A percentile compares a stretch with the other conserved stretches of the same genome.
Evolutionary conservation across 306 rosid species (phyloP).

Genomic region (Vicia faba): DNA sequence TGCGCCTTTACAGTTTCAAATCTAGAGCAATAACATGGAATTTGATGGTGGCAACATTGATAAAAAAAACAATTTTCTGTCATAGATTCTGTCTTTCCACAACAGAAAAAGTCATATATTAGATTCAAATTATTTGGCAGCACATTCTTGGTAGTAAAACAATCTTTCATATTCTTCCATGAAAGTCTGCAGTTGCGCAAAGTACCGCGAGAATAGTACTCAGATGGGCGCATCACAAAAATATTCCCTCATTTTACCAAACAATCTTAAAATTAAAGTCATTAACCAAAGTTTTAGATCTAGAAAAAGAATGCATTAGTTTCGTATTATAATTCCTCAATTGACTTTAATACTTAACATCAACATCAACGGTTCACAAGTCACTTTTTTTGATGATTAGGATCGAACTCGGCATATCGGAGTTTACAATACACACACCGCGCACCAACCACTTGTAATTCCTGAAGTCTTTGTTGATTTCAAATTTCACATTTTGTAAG

Average conservation of each 20-base stretch:
- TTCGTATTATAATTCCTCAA: conserved; percentile 38
- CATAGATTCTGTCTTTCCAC: conserved; percentile 31
- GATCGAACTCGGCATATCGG: background rate
- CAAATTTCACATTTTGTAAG: conserved; percentile 43
- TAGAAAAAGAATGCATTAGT: conserved; percentile 34
- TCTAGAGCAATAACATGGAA: conserved; percentile 18
- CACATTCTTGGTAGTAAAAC: conserved; percentile 29
- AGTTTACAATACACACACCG: background rate
- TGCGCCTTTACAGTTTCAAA: conserved; percentile 31
- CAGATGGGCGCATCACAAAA: background rate
- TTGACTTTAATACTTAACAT: conserved; percentile 42
- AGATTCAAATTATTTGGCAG: conserved; percentile 34
- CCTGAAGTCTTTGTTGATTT: conserved; percentile 33
- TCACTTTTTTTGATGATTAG: conserved; percentile 16
- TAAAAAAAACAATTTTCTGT: conserved; percentile 16
- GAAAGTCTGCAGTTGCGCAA: background rate
- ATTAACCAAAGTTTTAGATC: conserved; percentile 33
- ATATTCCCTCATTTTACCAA: conserved; percentile 23
- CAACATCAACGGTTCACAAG: conserved; percentile 38
- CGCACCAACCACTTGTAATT: background rate
- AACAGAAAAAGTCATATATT: conserved; percentile 34
- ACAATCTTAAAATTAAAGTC: conserved; percentile 25
- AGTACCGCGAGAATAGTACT: background rate
- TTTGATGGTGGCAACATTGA: conserved; percentile 26
- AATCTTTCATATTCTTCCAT: conserved; percentile 11